These are phyloP conservation scores for Rutidosis leptorrhynchoides DNA, from an alignment of 129 eudicot species.

Conservation along the genomic window DNA sequence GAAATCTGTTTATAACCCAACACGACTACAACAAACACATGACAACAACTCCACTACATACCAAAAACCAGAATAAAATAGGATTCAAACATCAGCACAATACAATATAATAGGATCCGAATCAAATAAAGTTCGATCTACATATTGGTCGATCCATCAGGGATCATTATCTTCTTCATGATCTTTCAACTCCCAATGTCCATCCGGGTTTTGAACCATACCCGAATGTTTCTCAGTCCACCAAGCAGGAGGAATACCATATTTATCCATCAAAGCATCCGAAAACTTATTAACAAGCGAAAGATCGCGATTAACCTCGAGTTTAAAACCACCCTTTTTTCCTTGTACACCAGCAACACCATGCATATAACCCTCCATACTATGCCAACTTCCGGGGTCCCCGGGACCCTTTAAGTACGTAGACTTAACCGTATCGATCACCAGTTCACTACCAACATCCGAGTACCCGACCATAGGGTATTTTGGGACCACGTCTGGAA, in stretches of 20 bases:
- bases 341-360: conserved; percentile 79
- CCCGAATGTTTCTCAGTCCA: conserved; percentile 55
- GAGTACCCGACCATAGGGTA: conserved; percentile 49
- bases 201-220: conserved; percentile 68
- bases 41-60: not conserved
- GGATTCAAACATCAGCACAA: not conserved
- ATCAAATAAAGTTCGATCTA: not conserved
- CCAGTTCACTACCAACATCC: conserved; percentile 60
- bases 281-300: conserved; percentile 48
- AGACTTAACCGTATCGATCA: conserved; percentile 50
- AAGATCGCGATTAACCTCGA: conserved; percentile 52
- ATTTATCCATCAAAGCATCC: conserved; percentile 49
- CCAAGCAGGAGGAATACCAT: conserved; percentile 58
- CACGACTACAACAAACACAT: no score
- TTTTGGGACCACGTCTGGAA: conserved; percentile 47
- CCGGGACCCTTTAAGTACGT: conserved; percentile 54
- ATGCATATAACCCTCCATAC: conserved; percentile 65
- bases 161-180: conserved; percentile 42
- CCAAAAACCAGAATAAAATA: not conserved
- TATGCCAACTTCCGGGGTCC: conserved; percentile 48
- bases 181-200: conserved; percentile 65
- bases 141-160: not conserved
- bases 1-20: no score
- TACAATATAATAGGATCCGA: not conserved
- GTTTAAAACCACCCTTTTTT: conserved; percentile 45